Evolutionary conservation across 192 early-diverging fungal genomes (phyloP).

Genomic region (Rhizophagus sp.): DNA sequence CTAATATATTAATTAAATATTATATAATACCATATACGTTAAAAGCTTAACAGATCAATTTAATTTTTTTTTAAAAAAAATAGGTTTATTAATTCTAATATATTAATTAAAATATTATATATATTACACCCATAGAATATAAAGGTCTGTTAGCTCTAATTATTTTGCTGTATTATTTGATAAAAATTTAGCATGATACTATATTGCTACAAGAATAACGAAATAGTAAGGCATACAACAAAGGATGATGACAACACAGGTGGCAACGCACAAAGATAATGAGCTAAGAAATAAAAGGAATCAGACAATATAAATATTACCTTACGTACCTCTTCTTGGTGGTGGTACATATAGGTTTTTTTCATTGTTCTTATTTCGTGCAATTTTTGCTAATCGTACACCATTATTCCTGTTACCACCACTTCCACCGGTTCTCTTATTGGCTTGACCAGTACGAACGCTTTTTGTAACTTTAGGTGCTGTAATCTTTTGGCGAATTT

Average conservation of each 20-base stretch:
- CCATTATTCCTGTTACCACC: not conserved
- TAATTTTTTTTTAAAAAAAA: not conserved
- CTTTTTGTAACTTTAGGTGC: not conserved
- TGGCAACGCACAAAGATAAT: not conserved
- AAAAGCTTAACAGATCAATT: not conserved
- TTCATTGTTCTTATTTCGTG: slow-evolving; percentile 2
- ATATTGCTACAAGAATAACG: not conserved
- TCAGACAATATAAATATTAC: not conserved
- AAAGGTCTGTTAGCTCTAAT: not conserved
- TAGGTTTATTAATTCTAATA: not conserved
- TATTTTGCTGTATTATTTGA: not conserved
- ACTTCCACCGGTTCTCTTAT: not conserved
- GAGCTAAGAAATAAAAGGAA: no score
- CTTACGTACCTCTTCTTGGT: slow-evolving; percentile 23
- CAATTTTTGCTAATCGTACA: slow-evolving; percentile 1
- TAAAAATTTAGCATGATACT: not conserved
- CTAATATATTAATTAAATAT: no score
- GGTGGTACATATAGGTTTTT: slow-evolving; percentile 15
- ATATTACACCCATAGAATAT: not conserved
- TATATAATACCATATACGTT: no score
- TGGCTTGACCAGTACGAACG: not conserved
- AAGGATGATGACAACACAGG: not conserved
- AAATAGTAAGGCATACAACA: not conserved
- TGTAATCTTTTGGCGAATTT: not conserved
- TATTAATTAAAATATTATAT: not conserved